Evolutionary conservation across 1,139 yeast genomes (phyloP).

Genomic region (Pneumocystis wakefieldiae): DNA sequence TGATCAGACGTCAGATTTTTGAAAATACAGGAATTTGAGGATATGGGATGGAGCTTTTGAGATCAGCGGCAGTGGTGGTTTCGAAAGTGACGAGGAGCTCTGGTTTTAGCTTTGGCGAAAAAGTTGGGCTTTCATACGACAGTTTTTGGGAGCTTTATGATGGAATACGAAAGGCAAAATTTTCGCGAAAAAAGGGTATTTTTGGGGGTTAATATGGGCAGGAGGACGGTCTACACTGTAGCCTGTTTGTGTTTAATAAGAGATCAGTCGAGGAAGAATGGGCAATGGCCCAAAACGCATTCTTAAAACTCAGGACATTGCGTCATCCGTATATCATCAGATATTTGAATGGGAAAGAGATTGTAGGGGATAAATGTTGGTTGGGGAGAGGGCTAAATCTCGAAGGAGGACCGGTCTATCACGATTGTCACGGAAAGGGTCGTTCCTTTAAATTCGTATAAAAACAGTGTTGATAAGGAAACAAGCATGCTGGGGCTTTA

Average conservation of each 20-base stretch:
- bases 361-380: neutral
- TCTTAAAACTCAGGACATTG: slow-evolving; percentile 49
- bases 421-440: slow-evolving; percentile 69
- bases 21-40: neutral
- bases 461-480: slow-evolving; percentile 20
- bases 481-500: slow-evolving; percentile 46
- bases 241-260: slow-evolving; percentile 51
- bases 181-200: neutral
- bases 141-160: slow-evolving; percentile 16
- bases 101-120: slow-evolving; percentile 15
- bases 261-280: slow-evolving; percentile 29
- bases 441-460: slow-evolving; percentile 33
- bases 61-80: neutral
- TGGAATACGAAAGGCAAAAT: slow-evolving; percentile 15
- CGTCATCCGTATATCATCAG: slow-evolving; percentile 66
- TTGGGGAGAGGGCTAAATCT: neutral
- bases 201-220: slow-evolving; percentile 9
- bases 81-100: neutral
- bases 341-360: slow-evolving; percentile 52
- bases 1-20: no score
- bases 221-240: slow-evolving; percentile 29
- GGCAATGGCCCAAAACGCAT: slow-evolving; percentile 47
- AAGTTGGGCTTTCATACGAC: slow-evolving; percentile 13
- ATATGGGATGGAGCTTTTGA: neutral
- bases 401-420: slow-evolving; percentile 39